Evolutionary conservation across 345 rosid species (phyloP).

Genomic region (Camelina laxa): DNA sequence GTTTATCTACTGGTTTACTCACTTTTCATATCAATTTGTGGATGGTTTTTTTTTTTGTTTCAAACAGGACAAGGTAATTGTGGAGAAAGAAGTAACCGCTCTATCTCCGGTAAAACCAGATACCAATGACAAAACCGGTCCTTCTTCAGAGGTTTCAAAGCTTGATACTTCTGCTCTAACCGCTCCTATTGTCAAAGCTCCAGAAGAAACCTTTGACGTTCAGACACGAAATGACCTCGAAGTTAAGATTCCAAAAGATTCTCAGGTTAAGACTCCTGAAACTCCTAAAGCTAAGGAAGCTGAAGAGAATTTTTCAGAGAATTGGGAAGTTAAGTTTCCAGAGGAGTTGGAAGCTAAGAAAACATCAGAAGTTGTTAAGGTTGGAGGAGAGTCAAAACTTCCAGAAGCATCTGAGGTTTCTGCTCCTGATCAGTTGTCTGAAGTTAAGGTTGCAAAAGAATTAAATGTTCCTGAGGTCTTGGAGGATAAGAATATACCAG

Average conservation of each 20-base stretch:
- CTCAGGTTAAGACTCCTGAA: conserved; percentile 34
- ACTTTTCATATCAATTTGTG: neutral
- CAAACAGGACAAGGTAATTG: conserved; percentile 10
- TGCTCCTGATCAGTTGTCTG: conserved; percentile 21
- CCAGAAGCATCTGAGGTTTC: neutral
- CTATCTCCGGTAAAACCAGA: conserved; percentile 16
- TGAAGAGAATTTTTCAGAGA: conserved; percentile 31
- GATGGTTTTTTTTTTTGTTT: neutral
- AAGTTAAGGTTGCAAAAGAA: conserved; percentile 24
- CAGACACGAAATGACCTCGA: conserved; percentile 33
- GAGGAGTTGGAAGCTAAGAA: conserved; percentile 33
- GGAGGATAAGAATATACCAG: conserved; percentile 25
- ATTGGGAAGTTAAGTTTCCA: conserved; percentile 43
- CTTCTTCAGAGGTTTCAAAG: conserved; percentile 28
- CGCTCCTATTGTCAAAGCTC: conserved; percentile 7
- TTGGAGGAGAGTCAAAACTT: conserved; percentile 16
- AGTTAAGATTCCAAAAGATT: conserved; percentile 32
- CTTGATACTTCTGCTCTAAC: conserved; percentile 17
- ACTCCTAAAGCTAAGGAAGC: conserved; percentile 25
- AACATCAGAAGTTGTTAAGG: conserved; percentile 11
- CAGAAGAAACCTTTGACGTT: conserved; percentile 29
- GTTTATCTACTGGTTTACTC: neutral
- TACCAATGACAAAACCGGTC: conserved; percentile 1
- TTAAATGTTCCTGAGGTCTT: conserved; percentile 17
- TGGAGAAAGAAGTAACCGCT: conserved; percentile 12